A percentile compares a stretch with the other conserved stretches of the same genome.
Conservation (phyloP, 164 flowering plant genomes). For the Kingdonia uniflora region DNA sequence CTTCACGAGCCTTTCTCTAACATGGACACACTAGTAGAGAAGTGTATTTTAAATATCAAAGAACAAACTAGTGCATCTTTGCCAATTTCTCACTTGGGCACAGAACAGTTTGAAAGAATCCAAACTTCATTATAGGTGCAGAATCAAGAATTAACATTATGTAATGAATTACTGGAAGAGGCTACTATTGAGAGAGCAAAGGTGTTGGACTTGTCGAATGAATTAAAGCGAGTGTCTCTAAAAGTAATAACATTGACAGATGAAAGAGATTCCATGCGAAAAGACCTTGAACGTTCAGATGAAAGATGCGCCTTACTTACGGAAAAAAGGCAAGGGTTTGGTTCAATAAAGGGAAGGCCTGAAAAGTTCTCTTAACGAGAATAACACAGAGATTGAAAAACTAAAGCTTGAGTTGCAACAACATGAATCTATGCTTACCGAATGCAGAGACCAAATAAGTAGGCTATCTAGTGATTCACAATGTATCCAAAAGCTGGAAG, state of each 20-base stretch:
- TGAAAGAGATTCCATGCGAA: conserved; percentile 44
- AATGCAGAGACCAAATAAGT: conserved; percentile 36
- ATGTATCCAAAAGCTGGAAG: conserved; percentile 43
- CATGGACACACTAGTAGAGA: conserved; percentile 26
- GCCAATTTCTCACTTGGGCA: conserved; percentile 21
- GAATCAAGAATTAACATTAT: conserved; percentile 44
- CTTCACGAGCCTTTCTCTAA: conserved; percentile 21
- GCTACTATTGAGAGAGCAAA: conserved; percentile 34
- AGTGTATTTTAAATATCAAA: conserved; percentile 45
- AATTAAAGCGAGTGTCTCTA: conserved; percentile 28
- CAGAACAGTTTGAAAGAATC: conserved; percentile 39
- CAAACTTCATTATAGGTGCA: conserved; percentile 43
- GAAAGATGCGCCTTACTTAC: conserved; percentile 62
- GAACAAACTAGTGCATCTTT: conserved; percentile 23
- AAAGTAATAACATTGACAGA: conserved; percentile 39
- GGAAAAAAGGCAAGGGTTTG: conserved; percentile 94
- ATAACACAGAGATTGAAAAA: conserved; percentile 59
- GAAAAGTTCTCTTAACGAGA: conserved; percentile 53
- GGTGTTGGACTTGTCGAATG: conserved; percentile 28
- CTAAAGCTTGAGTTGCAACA: conserved; percentile 51
- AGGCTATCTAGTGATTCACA: conserved; percentile 41
- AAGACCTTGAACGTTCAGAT: conserved; percentile 60
- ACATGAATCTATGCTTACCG: conserved; percentile 33
- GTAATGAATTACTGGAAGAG: conserved; percentile 45
- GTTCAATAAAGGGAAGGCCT: conserved; percentile 77